Conservation (phyloP, 2,329 filamentous ascomycete species). For the Ceratocystis albifundus region DNA sequence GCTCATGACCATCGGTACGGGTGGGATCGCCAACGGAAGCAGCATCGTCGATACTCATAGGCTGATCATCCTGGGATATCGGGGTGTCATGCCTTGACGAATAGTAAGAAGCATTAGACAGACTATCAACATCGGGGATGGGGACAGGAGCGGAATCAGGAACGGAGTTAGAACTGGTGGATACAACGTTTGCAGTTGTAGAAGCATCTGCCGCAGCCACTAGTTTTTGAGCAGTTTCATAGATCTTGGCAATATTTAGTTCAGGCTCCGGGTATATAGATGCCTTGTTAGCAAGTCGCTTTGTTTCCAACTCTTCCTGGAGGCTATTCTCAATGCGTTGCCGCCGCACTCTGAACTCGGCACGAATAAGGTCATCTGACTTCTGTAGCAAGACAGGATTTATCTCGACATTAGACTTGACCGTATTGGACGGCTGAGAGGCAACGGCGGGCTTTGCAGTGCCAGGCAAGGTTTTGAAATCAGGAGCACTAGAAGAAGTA, state of each 20-base stretch:
- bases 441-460: background rate
- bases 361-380: constrained; percentile 70
- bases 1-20: background rate
- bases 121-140: constrained; percentile 19
- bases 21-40: constrained; percentile 21
- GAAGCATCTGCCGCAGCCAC: constrained; percentile 38
- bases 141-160: constrained; percentile 26
- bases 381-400: constrained; percentile 78
- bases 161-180: constrained; percentile 46
- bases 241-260: constrained; percentile 60
- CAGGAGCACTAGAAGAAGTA: background rate
- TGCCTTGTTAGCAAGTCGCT: constrained; percentile 39
- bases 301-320: constrained; percentile 58
- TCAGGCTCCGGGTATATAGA: constrained; percentile 28
- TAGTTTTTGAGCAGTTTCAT: constrained; percentile 57
- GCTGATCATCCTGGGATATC: constrained; percentile 33
- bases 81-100: constrained; percentile 83
- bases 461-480: background rate
- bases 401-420: constrained; percentile 52
- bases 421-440: constrained; percentile 24
- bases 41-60: constrained; percentile 22
- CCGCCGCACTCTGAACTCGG: constrained; percentile 68
- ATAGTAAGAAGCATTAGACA: constrained; percentile 74
- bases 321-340: constrained; percentile 68
- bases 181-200: constrained; percentile 32